Percentiles rank a stretch among this genome's conserved stretches.
Evolutionary conservation across 73 alveolate species (phyloP).

Genomic region (Blepharisma stoltei): DNA sequence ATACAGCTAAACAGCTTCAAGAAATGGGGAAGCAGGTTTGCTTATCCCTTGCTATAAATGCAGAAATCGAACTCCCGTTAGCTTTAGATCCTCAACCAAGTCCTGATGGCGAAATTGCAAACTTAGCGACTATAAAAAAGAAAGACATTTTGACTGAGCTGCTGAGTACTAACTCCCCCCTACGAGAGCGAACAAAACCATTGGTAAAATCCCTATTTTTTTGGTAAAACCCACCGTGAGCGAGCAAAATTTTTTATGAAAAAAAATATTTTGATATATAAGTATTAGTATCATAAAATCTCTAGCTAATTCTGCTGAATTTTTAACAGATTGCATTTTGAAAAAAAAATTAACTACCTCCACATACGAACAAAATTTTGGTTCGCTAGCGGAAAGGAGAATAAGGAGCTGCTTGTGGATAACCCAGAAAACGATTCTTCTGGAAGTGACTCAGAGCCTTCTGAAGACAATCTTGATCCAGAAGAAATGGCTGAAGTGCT

Average conservation of each 20-base stretch:
- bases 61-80: conserved; percentile 13
- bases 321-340: background rate
- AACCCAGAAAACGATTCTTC: conserved; percentile 56
- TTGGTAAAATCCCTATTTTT: too few relatives aligned
- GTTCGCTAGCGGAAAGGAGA: too few relatives aligned
- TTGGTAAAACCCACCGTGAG: too few relatives aligned
- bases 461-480: conserved; percentile 77
- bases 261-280: too few relatives aligned
- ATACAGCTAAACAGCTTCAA: conserved; percentile 63
- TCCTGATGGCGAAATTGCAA: background rate
- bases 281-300: too few relatives aligned
- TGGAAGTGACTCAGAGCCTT: conserved; percentile 81
- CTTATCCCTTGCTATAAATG: conserved; percentile 52
- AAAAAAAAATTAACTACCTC: too few relatives aligned
- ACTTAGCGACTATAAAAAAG: background rate
- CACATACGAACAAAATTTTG: background rate
- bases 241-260: too few relatives aligned
- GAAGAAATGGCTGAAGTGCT: conserved; percentile 62
- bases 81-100: background rate
- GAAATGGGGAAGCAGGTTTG: conserved; percentile 81
- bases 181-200: too few relatives aligned
- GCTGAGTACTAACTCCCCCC: too few relatives aligned
- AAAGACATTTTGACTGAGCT: background rate
- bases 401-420: conserved; percentile 32
- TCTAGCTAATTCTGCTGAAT: too few relatives aligned